phyloP scores from a whole-genome alignment of 2,329 filamentous ascomycete species.

The Escovopsis weberi region DNA sequence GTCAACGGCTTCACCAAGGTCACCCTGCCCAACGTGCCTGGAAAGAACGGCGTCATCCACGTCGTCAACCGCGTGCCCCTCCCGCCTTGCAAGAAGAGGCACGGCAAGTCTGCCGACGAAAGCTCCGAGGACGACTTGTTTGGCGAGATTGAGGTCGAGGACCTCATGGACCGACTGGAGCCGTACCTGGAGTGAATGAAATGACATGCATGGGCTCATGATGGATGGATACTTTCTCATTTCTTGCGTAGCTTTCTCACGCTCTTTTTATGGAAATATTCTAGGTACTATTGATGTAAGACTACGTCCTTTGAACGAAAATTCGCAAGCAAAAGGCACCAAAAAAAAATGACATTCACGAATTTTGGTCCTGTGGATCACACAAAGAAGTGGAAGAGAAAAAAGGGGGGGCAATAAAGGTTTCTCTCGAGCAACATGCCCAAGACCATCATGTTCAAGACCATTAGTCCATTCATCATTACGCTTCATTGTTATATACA shows the following conservation, averaged over 20 bases:
- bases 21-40: constrained; percentile 52
- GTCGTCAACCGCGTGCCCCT: constrained; percentile 60
- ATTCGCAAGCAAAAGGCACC: no score
- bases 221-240: background rate
- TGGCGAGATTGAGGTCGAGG: constrained; percentile 14
- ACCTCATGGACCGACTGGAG: constrained; percentile 16
- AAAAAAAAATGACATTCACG: background rate
- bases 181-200: constrained; percentile 9
- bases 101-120: constrained; percentile 1
- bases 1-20: constrained; percentile 62
- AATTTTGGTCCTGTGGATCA: no score
- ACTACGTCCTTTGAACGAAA: background rate
- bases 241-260: background rate
- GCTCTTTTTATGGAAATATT: background rate
- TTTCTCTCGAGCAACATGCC: no score
- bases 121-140: constrained; percentile 1
- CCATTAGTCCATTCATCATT: no score
- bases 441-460: no score
- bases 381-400: no score
- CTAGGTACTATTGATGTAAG: background rate
- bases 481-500: no score
- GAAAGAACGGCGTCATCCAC: constrained; percentile 71
- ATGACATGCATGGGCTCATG: background rate
- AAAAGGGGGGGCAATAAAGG: no score
- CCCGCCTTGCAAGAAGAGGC: constrained; percentile 45